Evolutionary conservation across 140 eudicot species (phyloP).

Genomic region (Bidens hawaiensis): DNA sequence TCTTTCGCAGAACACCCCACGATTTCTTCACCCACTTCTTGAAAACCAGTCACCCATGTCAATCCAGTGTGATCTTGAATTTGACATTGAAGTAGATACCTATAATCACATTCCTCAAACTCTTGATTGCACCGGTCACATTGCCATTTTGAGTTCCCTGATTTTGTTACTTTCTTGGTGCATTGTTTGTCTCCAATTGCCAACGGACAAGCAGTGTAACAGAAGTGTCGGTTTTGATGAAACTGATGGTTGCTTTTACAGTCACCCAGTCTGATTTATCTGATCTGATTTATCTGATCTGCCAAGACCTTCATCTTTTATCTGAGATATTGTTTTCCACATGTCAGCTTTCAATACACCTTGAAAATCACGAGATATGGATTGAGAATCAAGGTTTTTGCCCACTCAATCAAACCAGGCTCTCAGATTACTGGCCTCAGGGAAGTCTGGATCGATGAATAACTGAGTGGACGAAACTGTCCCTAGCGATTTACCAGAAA

Average conservation of each 20-base stretch:
- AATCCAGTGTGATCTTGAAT: conserved; percentile 87
- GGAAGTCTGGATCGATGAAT: conserved; percentile 70
- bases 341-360: conserved; percentile 57
- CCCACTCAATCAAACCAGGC: conserved; percentile 74
- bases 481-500: conserved; percentile 80
- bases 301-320: conserved; percentile 86
- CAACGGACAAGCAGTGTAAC: conserved; percentile 92
- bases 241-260: conserved; percentile 63
- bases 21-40: conserved; percentile 86
- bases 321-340: conserved; percentile 73
- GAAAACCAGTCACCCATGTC: conserved; percentile 94
- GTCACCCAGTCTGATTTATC: conserved; percentile 93
- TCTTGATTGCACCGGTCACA: conserved; percentile 93
- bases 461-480: conserved; percentile 88
- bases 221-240: conserved; percentile 70
- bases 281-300: conserved; percentile 82
- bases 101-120: conserved; percentile 86
- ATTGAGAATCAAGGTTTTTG: conserved; percentile 52
- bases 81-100: conserved; percentile 86
- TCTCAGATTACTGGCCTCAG: conserved; percentile 56
- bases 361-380: conserved; percentile 77
- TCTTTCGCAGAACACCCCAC: conserved; percentile 81
- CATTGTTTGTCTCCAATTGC: conserved; percentile 79
- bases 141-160: conserved; percentile 73
- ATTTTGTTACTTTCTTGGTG: conserved; percentile 68